These are phyloP conservation scores for Tuber microsphaerosporum DNA, from an alignment of 495 filamentous ascomycete species.

Conservation along the genomic window DNA sequence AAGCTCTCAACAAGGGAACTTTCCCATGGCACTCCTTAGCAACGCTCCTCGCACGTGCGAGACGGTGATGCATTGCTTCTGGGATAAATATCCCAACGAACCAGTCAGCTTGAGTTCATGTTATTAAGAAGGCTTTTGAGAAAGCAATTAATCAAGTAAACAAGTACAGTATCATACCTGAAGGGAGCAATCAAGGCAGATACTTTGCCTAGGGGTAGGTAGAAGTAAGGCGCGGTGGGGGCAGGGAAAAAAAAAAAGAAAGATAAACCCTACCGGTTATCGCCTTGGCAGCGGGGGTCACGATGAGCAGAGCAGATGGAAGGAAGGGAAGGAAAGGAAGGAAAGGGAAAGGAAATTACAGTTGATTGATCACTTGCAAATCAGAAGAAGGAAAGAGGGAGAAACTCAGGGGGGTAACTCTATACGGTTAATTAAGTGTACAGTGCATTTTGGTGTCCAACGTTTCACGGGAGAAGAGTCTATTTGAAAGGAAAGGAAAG, in stretches of 20 bases:
- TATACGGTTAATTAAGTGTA: not conserved
- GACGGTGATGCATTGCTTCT: not conserved
- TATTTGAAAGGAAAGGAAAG: not conserved
- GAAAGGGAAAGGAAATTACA: not conserved
- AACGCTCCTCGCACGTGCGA: constrained; percentile 14
- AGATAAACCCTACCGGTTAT: not conserved
- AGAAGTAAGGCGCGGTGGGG: not conserved
- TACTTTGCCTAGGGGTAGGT: not conserved
- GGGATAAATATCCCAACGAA: no score
- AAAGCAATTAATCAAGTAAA: no score
- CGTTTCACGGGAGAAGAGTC: not conserved
- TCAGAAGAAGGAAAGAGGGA: not conserved
- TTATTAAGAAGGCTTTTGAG: not conserved
- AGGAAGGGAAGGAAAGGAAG: not conserved
- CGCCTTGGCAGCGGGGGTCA: not conserved
- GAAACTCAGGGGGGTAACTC: not conserved
- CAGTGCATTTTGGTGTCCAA: not conserved
- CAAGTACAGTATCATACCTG: not conserved
- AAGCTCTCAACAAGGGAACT: constrained; percentile 48
- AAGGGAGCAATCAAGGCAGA: not conserved
- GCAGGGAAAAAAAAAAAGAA: not conserved
- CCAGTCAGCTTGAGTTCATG: not conserved
- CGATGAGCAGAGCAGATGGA: not conserved
- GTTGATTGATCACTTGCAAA: not conserved
- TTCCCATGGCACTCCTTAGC: constrained; percentile 44